Base-by-base conservation (phyloP, 2,329 filamentous ascomycete species). In the Beauveria pseudobassiana region DNA sequence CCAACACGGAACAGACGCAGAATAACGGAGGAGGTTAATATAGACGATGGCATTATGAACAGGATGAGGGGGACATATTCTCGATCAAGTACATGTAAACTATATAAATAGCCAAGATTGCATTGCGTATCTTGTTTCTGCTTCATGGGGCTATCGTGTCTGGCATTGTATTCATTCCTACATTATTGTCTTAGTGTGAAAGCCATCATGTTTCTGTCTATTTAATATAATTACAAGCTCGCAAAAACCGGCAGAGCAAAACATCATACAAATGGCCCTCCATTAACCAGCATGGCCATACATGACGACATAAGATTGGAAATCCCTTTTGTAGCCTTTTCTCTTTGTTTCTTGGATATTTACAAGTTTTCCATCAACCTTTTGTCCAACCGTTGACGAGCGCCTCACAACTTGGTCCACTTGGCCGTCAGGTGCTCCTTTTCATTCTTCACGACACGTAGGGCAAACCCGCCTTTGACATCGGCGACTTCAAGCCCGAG, bases 351-450 rank as follows among this genome's bases (percentile, higher is more conserved):
- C 18, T 28, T 22, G 3, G 38, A 20, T 20, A 20, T 26, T n/a
- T 43, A 54, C 30, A 54, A 26, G 20, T 3, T 26, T 28, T 1
- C 9, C 1, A n/a, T n/a, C 3, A 12, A 38, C 52, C 5, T 10
- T 43, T 1, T 12, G 5, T 5, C 18, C 2, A 0, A 20, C 18
- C 5, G 16, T n/a, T 16, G 5, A 20, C 40, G 9, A 14, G 5
- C 20, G 5, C 30, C 22, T 59, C 43, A 59, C 30, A 59, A 14
- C 18, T 45, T 42, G 3, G 52, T 50, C 52, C 57, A 57, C 18
- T 24, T 42, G 8, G 62, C 62, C 26, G 48, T 52, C 43, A 63
- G 14, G 24, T 63, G 58, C 48, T 63, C 62, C 38, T 63, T 63
- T 49, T 46, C 62, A 34, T 63, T 48, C n/a, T 49, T 61, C 2